Base-by-base conservation (phyloP, 345 rosid species). In the Populus ilicifolia region DNA sequence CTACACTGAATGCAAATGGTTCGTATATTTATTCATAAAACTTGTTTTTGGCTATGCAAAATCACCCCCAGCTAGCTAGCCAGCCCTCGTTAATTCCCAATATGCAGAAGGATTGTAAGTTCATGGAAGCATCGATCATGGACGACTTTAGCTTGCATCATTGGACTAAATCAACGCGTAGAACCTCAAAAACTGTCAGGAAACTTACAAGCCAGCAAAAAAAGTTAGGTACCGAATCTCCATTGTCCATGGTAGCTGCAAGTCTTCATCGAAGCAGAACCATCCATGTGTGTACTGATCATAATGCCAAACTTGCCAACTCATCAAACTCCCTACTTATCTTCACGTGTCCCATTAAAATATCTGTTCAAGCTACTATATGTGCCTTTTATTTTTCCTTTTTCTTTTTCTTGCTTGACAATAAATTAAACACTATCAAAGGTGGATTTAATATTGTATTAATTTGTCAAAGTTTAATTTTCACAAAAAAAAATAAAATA, bases 321-420 rank as follows among this genome's bases (percentile, higher is more conserved):
- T 23, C 23, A 43, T 10, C 3, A 21, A 21, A 7, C 54, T 52
- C 66, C 9, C 18, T 21, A 17, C 64, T 63, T 17, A 71, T 64
- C 50, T 71, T 25, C 23, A 77, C 80, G 65, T 71, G 75, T 27
- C 71, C 38, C 71, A 23, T 71, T 0, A 11, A 6, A 68, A n/a
- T 36, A 14, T 38, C n/a, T 3, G 46, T 1, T 10, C 20, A 16
- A 23, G 11, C 12, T 43, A 18, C 29, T 36, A 23, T 17, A 27
- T 1, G 0, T 2, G 4, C 2, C 46, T 2, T 61, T 25, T 41
- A 0, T 23, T 6, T 18, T 27, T 16, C 0, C 4, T 20, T 52
- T 27, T 29, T 2, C n/a, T 6, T 36, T 20, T 69, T 5, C 10
- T 13, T 44, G 30, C 7, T 27, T 2, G 29, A 59, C 29, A n/a